Evolutionary conservation across 2,329 filamentous ascomycete species (phyloP), one percentile per base, ranked within the genome.

Genomic region (Diaporthe aspalathi): DNA sequence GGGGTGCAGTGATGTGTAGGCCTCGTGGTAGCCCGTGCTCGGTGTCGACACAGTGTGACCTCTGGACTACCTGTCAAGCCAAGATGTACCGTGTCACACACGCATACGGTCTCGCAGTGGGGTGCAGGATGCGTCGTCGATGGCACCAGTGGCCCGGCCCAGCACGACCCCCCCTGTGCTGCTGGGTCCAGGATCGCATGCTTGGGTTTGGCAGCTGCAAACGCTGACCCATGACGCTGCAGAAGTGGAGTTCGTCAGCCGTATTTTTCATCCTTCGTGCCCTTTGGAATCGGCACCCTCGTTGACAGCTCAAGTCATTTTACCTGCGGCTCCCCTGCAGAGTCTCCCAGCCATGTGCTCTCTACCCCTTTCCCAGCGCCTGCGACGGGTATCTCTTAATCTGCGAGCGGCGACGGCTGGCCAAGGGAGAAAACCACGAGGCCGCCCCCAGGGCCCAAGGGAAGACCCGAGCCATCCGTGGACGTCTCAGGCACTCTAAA

Each of bases 381-480:
- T 63, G 60, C 43, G 43, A 63, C 60, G 60, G 60, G 49, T 63
- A 63, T 49, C 29, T 65, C 60, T 65, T 38, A 65, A 65, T 50
- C n/a, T 65, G 60, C 45, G 45, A 65, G 45, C 57, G 60, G 60
- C 60, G 29, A 50, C 29, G 35, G 29, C 43, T 65, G 45, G 45
- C n/a, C n/a, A 65, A n/a, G 35, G 29, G n/a, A 50, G 47, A 38
- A 65, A 29, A 65, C 45, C 45, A 65, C 29, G 60, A 65, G 60
- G 43, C 14, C n/a, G 12, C 29, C 57, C 60, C 60, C 32, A 38
- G 17, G 43, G 35, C 57, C 56, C 60, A 65, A 65, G 67, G 70
- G 67, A 72, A 67, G 67, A 72, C 66, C 70, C 67, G 70, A 70
- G 67, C 60, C 67, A 72, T 69, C 67, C 67, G 67, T 62, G 56